Conservation (phyloP, 2,329 filamentous ascomycete genomes). For the Fusarium coffeatum region DNA sequence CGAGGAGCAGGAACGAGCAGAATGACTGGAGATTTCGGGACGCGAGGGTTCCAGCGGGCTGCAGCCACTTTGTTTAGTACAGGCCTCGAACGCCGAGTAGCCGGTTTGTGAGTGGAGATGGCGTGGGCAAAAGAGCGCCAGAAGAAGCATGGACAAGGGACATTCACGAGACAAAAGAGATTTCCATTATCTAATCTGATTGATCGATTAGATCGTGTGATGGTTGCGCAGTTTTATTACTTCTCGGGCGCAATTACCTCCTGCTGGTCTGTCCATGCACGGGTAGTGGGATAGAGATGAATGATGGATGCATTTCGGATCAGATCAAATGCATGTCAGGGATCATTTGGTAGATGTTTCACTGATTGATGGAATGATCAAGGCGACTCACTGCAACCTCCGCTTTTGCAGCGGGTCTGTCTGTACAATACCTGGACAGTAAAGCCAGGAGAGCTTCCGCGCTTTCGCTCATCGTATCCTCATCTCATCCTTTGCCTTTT, state of each 20-base stretch:
- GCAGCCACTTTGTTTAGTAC: slow-evolving; percentile 35
- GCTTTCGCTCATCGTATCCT: not conserved
- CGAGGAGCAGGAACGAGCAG: not conserved
- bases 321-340: not conserved
- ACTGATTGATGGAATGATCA: not conserved
- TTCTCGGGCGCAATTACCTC: not conserved
- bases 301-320: not conserved
- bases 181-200: slow-evolving; percentile 44
- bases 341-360: not conserved
- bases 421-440: not conserved
- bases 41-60: slow-evolving; percentile 23
- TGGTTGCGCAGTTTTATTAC: not conserved
- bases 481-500: not conserved
- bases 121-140: not conserved
- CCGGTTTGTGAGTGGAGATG: slow-evolving; percentile 18
- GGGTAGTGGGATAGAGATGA: not conserved
- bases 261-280: not conserved
- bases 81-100: slow-evolving; percentile 36
- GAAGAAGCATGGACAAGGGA: not conserved
- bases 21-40: slow-evolving; percentile 9
- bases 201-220: slow-evolving; percentile 39
- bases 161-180: not conserved
- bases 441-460: not conserved
- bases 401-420: slow-evolving; percentile 21
- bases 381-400: slow-evolving; percentile 19